Conservation (phyloP, 2,329 filamentous ascomycete species). For the Thielaviopsis euricoi region DNA sequence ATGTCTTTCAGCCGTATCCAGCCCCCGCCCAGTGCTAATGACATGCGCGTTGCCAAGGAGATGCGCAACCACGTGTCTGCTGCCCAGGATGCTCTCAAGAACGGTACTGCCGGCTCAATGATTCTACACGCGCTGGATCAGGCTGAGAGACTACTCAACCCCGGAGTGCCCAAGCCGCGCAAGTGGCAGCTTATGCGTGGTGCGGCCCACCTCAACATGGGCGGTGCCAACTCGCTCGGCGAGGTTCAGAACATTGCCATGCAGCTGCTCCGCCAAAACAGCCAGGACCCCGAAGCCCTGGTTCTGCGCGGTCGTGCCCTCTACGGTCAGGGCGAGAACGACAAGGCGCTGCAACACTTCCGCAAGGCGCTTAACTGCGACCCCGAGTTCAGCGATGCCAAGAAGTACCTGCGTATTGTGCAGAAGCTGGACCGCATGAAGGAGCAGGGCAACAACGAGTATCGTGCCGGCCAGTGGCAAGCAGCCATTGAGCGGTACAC, state of each 20-base stretch:
- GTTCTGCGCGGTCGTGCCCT: slow-evolving; percentile 75
- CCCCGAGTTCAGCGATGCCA: slow-evolving; percentile 75
- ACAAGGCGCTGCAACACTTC: slow-evolving; percentile 86
- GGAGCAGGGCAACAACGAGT: slow-evolving; percentile 78
- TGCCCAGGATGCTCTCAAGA: slow-evolving; percentile 59
- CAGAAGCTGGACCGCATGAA: slow-evolving; percentile 89
- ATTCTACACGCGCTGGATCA: slow-evolving; percentile 80
- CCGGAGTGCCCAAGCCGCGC: slow-evolving; percentile 61
- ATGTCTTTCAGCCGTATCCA: slow-evolving; percentile 66
- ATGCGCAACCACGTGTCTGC: slow-evolving; percentile 73
- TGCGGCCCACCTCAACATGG: slow-evolving; percentile 86
- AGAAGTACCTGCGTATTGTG: slow-evolving; percentile 77
- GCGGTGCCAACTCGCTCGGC: slow-evolving; percentile 70
- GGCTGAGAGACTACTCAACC: slow-evolving; percentile 65
- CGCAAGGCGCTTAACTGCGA: slow-evolving; percentile 78
- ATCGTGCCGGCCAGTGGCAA: slow-evolving; percentile 70
- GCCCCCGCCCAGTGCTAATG: slow-evolving; percentile 67
- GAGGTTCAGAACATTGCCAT: slow-evolving; percentile 91
- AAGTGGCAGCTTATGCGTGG: slow-evolving; percentile 91
- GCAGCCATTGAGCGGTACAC: slow-evolving; percentile 74
- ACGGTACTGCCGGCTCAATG: slow-evolving; percentile 75
- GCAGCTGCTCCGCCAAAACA: slow-evolving; percentile 69
- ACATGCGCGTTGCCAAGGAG: slow-evolving; percentile 63
- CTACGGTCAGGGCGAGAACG: slow-evolving; percentile 85
- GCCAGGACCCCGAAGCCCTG: slow-evolving; percentile 81